phyloP scores from a whole-genome alignment of 768 basidiomycete genomes.

The Hortiboletus campestris region DNA sequence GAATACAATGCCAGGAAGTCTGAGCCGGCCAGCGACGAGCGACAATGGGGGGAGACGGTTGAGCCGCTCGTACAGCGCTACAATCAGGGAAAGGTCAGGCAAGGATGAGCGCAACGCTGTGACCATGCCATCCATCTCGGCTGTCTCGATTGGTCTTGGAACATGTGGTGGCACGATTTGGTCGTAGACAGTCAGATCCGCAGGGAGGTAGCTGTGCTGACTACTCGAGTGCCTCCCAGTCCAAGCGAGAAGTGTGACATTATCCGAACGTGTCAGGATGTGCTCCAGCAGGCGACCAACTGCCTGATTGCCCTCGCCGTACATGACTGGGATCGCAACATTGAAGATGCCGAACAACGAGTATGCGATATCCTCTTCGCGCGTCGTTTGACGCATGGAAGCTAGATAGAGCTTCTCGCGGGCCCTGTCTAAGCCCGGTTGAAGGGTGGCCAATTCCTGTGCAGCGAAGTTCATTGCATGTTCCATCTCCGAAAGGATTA shows the following conservation, averaged over 20 bases:
- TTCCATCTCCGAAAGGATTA: constrained; percentile 2
- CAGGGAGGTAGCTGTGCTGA: constrained; percentile 10
- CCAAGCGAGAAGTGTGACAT: constrained; percentile 1
- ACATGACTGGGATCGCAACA: constrained; percentile 6
- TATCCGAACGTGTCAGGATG: neutral
- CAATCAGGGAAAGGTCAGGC: neutral
- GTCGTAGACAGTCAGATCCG: neutral
- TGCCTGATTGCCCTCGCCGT: constrained; percentile 9
- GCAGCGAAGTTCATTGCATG: neutral
- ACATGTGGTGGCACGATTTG: neutral
- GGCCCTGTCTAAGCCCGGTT: neutral
- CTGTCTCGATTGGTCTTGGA: neutral
- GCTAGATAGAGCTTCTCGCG: constrained; percentile 12
- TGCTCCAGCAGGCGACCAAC: neutral
- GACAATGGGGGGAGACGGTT: neutral
- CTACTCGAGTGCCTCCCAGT: neutral
- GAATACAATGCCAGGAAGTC: neutral
- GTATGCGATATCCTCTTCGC: constrained; percentile 15
- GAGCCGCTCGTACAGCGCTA: neutral
- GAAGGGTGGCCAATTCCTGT: neutral
- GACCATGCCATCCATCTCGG: neutral
- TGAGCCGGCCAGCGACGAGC: neutral
- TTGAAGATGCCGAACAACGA: constrained; percentile 15
- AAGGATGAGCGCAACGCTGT: neutral
- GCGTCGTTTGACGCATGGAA: constrained; percentile 10